phyloP scores from a whole-genome alignment of 139 green algal species.

The Desmodesmus armatus region DNA sequence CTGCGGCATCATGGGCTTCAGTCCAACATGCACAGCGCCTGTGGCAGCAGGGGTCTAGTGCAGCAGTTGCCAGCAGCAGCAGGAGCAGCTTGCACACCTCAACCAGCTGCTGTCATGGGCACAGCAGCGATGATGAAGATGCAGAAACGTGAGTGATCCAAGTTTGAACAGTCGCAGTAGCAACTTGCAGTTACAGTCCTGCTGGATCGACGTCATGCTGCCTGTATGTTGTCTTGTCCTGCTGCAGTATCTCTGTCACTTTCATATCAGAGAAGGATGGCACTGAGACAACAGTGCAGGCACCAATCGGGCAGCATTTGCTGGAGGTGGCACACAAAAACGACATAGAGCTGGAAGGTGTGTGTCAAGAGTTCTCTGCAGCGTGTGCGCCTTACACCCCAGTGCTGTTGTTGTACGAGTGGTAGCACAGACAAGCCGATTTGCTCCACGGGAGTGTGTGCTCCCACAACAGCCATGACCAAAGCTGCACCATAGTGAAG shows the following conservation, averaged over 20 bases:
- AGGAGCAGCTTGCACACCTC: conserved; percentile 34
- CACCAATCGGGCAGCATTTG: conserved; percentile 87
- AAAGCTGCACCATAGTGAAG: too few species aligned
- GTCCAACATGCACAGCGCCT: too few species aligned
- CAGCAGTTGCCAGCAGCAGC: conserved; percentile 27
- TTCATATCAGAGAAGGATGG: conserved; percentile 92
- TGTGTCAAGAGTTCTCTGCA: too few species aligned
- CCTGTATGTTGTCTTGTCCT: neutral
- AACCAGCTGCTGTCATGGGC: conserved; percentile 17
- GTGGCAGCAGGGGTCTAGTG: too few species aligned
- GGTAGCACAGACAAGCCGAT: too few species aligned
- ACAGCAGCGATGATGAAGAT: conserved; percentile 44
- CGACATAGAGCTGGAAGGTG: conserved; percentile 98
- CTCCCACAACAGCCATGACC: too few species aligned
- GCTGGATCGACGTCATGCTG: neutral
- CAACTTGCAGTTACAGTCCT: neutral
- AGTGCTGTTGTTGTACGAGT: too few species aligned
- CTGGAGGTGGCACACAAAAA: conserved; percentile 96
- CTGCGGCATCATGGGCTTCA: neutral
- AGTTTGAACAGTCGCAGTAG: neutral
- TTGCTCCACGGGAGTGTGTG: too few species aligned
- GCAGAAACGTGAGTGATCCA: conserved; percentile 2
- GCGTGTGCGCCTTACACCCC: too few species aligned
- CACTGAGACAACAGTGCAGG: conserved; percentile 78
- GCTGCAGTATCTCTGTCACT: conserved; percentile 87